Percentiles rank a stretch among this genome's conserved stretches.
phyloP scores from a whole-genome alignment of 164 flowering plant species.

The Magnolia officinalis region DNA sequence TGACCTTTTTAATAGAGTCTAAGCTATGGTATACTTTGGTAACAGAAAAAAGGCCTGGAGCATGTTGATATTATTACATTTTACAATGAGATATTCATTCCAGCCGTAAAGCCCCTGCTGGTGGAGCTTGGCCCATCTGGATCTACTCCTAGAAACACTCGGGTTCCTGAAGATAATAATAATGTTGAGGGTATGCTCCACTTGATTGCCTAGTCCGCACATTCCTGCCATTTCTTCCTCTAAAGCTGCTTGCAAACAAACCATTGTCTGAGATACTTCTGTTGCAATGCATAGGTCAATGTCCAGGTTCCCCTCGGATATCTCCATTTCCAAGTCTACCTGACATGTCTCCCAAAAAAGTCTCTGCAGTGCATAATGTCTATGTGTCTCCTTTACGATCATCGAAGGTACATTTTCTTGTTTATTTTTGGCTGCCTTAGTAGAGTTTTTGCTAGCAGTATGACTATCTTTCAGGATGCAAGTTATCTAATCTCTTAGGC shows the following conservation, averaged over 20 bases:
- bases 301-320: conserved; percentile 75
- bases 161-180: conserved; percentile 45
- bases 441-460: neutral
- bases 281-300: conserved; percentile 45
- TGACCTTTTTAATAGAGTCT: conserved; percentile 3
- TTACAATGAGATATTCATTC: conserved; percentile 87
- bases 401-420: conserved; percentile 57
- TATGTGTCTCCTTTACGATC: conserved; percentile 94
- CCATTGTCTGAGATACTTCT: conserved; percentile 2
- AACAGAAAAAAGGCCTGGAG: conserved; percentile 74
- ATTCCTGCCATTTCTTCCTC: neutral
- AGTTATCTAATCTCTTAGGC: too few species aligned
- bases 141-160: conserved; percentile 30
- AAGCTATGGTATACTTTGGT: conserved; percentile 23
- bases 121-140: conserved; percentile 74
- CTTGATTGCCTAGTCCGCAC: neutral
- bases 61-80: conserved; percentile 88
- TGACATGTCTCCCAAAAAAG: conserved; percentile 99
- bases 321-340: conserved; percentile 87
- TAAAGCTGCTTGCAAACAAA: neutral
- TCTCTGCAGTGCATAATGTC: conserved; percentile 87
- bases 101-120: conserved; percentile 73
- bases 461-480: neutral
- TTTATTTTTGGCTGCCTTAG: neutral
- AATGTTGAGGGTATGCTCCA: conserved; percentile 44